Conservation (phyloP, 1,284 basidiomycete genomes). For the Cutaneotrichosporon curvatum region DNA sequence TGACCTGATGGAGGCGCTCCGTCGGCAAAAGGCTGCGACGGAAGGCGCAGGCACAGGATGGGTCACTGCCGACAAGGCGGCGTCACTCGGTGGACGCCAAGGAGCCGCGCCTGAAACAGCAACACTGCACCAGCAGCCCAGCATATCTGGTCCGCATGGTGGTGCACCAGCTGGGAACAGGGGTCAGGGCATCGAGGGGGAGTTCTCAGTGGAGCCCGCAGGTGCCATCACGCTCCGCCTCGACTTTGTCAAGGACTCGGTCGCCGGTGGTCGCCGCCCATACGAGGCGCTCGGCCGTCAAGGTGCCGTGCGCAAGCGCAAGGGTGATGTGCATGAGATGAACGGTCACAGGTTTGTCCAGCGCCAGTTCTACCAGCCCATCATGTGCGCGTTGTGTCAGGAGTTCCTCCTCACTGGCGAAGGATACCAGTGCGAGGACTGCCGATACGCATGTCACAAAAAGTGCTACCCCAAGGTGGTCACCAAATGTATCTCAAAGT, state of each 20-base stretch:
- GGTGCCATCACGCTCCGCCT: constrained; percentile 79
- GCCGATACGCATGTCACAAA: constrained; percentile 97
- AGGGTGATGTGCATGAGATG: constrained; percentile 98
- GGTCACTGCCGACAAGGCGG: constrained; percentile 69
- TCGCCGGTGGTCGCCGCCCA: constrained; percentile 73
- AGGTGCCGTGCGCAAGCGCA: constrained; percentile 94
- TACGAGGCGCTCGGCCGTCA: constrained; percentile 95
- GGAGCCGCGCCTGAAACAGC: constrained; percentile 30
- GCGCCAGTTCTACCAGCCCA: constrained; percentile 96
- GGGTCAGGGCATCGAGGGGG: constrained; percentile 82
- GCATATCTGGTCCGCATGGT: constrained; percentile 3
- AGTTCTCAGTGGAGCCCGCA: constrained; percentile 98
- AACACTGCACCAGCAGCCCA: constrained; percentile 26
- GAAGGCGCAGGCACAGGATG: constrained; percentile 69
- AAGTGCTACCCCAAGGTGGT: constrained; percentile 99
- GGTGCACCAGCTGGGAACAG: constrained; percentile 17
- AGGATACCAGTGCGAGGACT: constrained; percentile 99
- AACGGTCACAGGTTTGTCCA: constrained; percentile 98
- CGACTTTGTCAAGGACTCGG: constrained; percentile 96
- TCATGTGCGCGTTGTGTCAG: constrained; percentile 95
- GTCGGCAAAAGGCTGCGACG: constrained; percentile 81
- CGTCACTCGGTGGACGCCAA: constrained; percentile 35
- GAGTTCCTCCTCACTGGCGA: constrained; percentile 96
- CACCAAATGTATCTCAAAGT: constrained; percentile 98
- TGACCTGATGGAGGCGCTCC: constrained; percentile 88